Percentiles rank a stretch among this genome's conserved stretches.
Conservation (phyloP, 1,139 yeast species). For the Magnusiomyces magnusii region DNA sequence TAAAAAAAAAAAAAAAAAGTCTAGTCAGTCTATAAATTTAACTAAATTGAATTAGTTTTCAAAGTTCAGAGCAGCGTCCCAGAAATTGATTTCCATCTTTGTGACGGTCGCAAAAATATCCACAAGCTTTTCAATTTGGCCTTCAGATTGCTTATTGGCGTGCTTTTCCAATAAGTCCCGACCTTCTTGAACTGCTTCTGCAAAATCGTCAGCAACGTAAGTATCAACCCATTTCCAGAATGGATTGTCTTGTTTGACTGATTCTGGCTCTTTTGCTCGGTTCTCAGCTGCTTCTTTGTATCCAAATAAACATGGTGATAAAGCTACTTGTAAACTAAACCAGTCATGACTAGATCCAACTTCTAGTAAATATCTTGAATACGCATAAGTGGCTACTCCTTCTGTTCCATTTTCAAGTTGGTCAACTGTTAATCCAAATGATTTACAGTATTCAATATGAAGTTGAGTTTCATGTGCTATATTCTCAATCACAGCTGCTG, state of each 20-base stretch:
- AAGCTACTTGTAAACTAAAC: constrained; percentile 57
- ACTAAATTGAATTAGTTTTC: too few relatives aligned
- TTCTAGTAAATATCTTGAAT: constrained; percentile 49
- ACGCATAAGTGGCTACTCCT: constrained; percentile 49
- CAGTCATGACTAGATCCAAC: constrained; percentile 50
- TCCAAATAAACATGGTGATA: constrained; percentile 75
- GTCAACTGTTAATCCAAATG: constrained; percentile 42
- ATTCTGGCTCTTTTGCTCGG: constrained; percentile 18
- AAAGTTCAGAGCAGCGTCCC: constrained; percentile 39
- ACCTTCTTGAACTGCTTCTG: constrained; percentile 46
- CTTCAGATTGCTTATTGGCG: constrained; percentile 34
- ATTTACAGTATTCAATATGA: constrained; percentile 47
- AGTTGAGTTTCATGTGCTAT: constrained; percentile 50
- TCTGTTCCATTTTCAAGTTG: constrained; percentile 44
- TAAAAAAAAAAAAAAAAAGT: too few relatives aligned
- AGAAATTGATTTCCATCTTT: constrained; percentile 52
- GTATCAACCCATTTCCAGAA: constrained; percentile 57
- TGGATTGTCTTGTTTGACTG: constrained; percentile 22
- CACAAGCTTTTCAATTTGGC: constrained; percentile 45
- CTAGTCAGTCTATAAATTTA: too few relatives aligned
- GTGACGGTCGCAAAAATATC: constrained; percentile 54
- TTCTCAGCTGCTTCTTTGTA: constrained; percentile 48
- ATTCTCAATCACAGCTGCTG: constrained; percentile 45
- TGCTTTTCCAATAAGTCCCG: constrained; percentile 41
- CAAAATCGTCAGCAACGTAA: constrained; percentile 52